phyloP scores from a whole-genome alignment of 805 yeast species.

The Pichia membranifaciens region DNA sequence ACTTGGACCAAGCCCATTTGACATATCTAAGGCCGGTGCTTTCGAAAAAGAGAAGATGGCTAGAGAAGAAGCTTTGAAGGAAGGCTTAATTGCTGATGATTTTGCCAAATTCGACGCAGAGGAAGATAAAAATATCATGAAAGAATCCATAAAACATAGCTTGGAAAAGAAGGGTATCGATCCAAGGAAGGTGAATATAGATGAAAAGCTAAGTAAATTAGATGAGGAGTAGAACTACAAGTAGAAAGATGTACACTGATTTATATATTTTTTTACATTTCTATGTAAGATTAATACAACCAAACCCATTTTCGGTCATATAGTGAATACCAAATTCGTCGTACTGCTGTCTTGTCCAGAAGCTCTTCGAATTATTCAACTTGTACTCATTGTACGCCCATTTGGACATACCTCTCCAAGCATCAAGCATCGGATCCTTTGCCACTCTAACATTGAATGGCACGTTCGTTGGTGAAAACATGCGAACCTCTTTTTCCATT shows the following conservation, averaged over 20 bases:
- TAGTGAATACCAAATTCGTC: conserved; percentile 88
- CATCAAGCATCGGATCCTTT: conserved; percentile 62
- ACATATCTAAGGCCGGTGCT: conserved; percentile 81
- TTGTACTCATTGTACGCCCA: conserved; percentile 53
- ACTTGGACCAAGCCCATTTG: conserved; percentile 80
- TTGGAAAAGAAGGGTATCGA: conserved; percentile 69
- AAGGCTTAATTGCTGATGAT: conserved; percentile 78
- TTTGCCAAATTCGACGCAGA: conserved; percentile 76
- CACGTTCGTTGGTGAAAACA: conserved; percentile 64
- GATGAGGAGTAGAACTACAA: not conserved
- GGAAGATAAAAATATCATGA: conserved; percentile 69
- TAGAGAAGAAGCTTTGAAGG: conserved; percentile 71
- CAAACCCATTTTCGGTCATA: conserved; percentile 77
- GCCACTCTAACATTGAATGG: conserved; percentile 59
- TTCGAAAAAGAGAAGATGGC: conserved; percentile 77
- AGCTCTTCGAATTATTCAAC: conserved; percentile 32
- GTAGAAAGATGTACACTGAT: too few species aligned
- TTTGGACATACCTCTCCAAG: conserved; percentile 92
- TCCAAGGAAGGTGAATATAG: conserved; percentile 41
- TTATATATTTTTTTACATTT: not conserved
- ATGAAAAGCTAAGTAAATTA: conserved; percentile 22
- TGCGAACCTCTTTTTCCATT: conserved; percentile 59
- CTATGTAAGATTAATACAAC: conserved; percentile 32
- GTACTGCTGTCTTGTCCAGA: conserved; percentile 58
- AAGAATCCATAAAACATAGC: conserved; percentile 57